Percentiles rank a stretch among this genome's conserved stretches.
These are phyloP conservation scores for Lipomyces orientalis DNA, from an alignment of 805 yeast species.

Conservation along the genomic window DNA sequence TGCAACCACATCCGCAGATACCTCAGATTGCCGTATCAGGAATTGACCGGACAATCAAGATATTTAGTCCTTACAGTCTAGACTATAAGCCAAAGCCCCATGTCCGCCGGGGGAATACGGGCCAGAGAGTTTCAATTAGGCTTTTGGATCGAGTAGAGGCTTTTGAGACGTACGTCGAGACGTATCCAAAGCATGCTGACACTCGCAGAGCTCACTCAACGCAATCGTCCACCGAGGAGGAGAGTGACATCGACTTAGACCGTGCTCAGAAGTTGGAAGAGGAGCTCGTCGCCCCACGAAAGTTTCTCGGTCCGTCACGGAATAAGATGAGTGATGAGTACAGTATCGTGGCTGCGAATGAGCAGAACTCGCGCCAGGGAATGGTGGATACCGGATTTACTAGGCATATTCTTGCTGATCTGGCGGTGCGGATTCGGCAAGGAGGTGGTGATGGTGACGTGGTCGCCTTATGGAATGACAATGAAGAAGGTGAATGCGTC, in stretches of 20 bases:
- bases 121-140: neutral
- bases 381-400: slow-evolving; percentile 24
- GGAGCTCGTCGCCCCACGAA: slow-evolving; percentile 23
- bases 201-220: neutral
- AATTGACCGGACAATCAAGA: slow-evolving; percentile 35
- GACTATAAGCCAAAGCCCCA: slow-evolving; percentile 21
- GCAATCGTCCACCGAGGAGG: neutral
- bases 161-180: slow-evolving; percentile 11
- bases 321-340: slow-evolving; percentile 14
- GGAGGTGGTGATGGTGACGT: neutral
- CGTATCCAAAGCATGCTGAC: neutral
- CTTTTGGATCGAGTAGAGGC: slow-evolving; percentile 6
- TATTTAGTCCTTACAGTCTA: slow-evolving; percentile 30
- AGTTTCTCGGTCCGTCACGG: slow-evolving; percentile 29
- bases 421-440: slow-evolving; percentile 23
- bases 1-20: slow-evolving; percentile 34
- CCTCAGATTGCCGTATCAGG: slow-evolving; percentile 38
- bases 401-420: slow-evolving; percentile 20
- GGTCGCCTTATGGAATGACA: slow-evolving; percentile 1
- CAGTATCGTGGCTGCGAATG: slow-evolving; percentile 26
- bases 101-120: neutral
- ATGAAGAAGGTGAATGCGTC: slow-evolving; percentile 17
- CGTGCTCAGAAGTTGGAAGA: slow-evolving; percentile 7
- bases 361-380: slow-evolving; percentile 25
- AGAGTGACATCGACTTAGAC: neutral